Evolutionary conservation across 2,329 filamentous ascomycete species (phyloP).

Genomic region (Epichloe brachyelytri): DNA sequence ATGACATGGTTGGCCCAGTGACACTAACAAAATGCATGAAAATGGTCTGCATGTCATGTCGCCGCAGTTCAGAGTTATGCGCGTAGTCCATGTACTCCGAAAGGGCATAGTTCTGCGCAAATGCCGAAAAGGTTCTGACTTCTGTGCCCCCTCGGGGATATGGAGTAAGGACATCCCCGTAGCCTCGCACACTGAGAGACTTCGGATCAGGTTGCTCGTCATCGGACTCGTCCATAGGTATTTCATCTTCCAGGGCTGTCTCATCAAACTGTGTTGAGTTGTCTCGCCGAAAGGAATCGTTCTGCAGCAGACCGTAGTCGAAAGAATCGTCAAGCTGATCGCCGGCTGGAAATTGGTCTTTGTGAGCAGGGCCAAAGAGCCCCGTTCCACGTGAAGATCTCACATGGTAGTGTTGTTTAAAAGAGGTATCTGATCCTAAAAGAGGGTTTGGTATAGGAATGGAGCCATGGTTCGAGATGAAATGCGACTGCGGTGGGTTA

Average conservation of each 20-base stretch:
- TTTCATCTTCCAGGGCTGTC: conserved; percentile 2
- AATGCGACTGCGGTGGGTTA: not conserved
- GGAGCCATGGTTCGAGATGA: conserved; percentile 2
- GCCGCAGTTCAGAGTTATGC: conserved; percentile 59
- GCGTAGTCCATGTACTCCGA: conserved; percentile 55
- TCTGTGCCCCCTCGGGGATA: conserved; percentile 25
- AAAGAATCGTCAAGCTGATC: conserved; percentile 3
- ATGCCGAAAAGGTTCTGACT: conserved; percentile 35
- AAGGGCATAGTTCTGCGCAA: conserved; percentile 38
- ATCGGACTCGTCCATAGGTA: conserved; percentile 38
- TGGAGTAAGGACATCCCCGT: conserved; percentile 23
- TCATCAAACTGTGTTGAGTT: not conserved
- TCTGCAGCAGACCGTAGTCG: not conserved
- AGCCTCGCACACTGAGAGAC: conserved; percentile 7
- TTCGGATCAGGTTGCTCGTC: conserved; percentile 35
- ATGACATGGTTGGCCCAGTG: conserved; percentile 72
- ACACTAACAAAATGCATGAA: conserved; percentile 90
- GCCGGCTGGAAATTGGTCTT: conserved; percentile 6
- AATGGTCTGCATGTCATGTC: conserved; percentile 65
- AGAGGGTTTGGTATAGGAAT: conserved; percentile 12
- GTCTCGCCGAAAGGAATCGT: not conserved
- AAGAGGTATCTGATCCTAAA: conserved; percentile 4
- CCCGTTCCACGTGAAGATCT: not conserved
- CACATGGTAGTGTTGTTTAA: conserved; percentile 1
- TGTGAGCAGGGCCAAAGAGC: not conserved